phyloP scores from a whole-genome alignment of 1,284 basidiomycete species.

The Tilletia caries region DNA sequence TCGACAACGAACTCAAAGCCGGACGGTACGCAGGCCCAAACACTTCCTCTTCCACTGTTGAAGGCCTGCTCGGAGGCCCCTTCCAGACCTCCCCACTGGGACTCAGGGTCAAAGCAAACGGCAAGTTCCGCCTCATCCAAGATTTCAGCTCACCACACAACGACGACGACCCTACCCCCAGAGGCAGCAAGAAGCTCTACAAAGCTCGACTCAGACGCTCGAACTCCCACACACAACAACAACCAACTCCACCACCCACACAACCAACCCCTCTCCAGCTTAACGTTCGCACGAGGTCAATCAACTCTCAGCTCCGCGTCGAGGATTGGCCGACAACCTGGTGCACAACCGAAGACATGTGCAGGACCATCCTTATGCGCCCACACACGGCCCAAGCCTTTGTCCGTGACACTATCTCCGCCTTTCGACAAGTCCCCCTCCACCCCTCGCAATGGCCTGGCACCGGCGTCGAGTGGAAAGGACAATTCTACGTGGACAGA shows the following conservation, averaged over 20 bases:
- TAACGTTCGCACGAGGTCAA: no score
- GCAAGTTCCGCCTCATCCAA: neutral
- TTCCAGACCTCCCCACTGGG: neutral
- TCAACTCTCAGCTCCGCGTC: neutral
- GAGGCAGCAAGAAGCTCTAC: no score
- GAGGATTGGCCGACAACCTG: neutral
- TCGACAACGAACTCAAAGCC: neutral
- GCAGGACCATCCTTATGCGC: neutral
- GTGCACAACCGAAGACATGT: neutral
- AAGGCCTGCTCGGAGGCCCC: neutral
- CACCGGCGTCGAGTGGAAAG: neutral
- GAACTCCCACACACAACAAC: neutral
- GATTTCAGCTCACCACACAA: neutral
- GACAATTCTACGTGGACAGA: neutral
- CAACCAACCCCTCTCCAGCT: neutral
- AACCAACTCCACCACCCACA: neutral
- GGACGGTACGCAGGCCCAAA: neutral
- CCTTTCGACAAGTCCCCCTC: neutral
- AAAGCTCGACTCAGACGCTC: no score
- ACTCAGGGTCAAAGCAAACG: neutral
- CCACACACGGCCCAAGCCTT: neutral
- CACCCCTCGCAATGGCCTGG: neutral
- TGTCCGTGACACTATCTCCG: neutral
- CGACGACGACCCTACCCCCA: neutral
- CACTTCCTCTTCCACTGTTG: neutral